phyloP scores from a whole-genome alignment of 495 filamentous ascomycete species.

The Tuber umbilicatum region DNA sequence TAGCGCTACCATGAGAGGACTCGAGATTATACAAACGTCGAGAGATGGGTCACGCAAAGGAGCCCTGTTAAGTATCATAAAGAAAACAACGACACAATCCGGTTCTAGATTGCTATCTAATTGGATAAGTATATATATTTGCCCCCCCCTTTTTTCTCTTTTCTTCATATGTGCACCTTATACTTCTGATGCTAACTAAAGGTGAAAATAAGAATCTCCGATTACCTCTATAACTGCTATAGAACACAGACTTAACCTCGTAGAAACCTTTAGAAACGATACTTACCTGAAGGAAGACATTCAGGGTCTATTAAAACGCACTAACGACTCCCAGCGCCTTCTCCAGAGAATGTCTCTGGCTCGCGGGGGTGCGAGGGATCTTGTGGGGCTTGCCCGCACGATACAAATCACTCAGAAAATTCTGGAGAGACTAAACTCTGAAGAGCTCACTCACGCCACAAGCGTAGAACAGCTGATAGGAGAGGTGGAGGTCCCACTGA shows the following conservation, averaged over 20 bases:
- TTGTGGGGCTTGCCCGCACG: constrained; percentile 73
- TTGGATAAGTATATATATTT: constrained; percentile 60
- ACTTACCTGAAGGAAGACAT: constrained; percentile 61
- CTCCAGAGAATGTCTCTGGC: constrained; percentile 90
- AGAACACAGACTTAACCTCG: constrained; percentile 72
- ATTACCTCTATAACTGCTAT: constrained; percentile 78
- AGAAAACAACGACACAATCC: constrained; percentile 81
- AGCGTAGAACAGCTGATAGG: constrained; percentile 13
- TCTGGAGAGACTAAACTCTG: constrained; percentile 38
- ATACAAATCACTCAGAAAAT: constrained; percentile 72
- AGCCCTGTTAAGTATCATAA: constrained; percentile 80
- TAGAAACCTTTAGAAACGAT: constrained; percentile 62
- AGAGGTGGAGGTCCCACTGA: constrained; percentile 56
- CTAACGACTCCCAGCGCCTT: constrained; percentile 78
- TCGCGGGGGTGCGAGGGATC: constrained; percentile 87
- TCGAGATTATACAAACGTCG: constrained; percentile 82
- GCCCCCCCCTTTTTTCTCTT: not conserved
- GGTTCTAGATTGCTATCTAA: constrained; percentile 74
- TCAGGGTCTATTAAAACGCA: constrained; percentile 60
- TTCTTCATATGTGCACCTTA: not conserved
- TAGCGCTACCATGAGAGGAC: constrained; percentile 75
- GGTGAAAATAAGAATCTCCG: constrained; percentile 54
- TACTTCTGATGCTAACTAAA: constrained; percentile 15
- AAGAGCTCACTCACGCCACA: constrained; percentile 5
- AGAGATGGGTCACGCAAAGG: constrained; percentile 67